Conservation (phyloP, 139 green algal genomes). For the Chlorella vulgaris region DNA sequence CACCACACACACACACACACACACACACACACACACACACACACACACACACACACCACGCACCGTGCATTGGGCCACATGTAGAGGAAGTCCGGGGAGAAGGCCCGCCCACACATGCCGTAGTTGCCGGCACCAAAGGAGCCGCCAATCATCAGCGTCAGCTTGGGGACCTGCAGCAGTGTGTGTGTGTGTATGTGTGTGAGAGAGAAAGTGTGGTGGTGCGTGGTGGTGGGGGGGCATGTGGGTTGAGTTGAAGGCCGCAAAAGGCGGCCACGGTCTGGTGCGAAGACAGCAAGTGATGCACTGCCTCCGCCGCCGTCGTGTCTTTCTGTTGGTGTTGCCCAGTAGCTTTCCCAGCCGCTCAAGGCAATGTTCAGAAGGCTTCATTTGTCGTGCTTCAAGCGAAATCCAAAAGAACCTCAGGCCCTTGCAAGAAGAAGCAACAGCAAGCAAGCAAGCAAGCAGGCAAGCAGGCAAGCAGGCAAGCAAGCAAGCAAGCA, state of each 20-base stretch:
- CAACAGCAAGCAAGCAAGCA: no score
- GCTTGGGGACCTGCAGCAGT: conserved; percentile 80
- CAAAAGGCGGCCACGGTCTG: neutral
- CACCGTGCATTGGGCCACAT: conserved; percentile 89
- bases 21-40: neutral
- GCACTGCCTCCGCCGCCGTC: neutral
- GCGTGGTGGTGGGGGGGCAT: neutral
- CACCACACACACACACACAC: no score
- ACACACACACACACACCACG: neutral
- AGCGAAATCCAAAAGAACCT: no score
- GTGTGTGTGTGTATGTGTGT: neutral
- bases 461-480: no score
- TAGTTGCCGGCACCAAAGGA: conserved; percentile 96
- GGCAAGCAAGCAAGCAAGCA: no score
- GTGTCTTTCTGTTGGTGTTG: no score
- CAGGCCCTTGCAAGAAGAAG: no score
- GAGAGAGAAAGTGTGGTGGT: neutral
- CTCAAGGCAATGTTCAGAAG: no score
- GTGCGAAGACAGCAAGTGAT: neutral
- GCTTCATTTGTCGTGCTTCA: no score
- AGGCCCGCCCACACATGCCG: conserved; percentile 95
- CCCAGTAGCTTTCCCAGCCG: no score
- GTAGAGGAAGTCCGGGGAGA: conserved; percentile 91
- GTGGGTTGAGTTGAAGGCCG: neutral
- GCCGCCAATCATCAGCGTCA: conserved; percentile 89